These are phyloP conservation scores for Trypanosoma scelopori DNA, from an alignment of 208 protist species.

Conservation along the genomic window DNA sequence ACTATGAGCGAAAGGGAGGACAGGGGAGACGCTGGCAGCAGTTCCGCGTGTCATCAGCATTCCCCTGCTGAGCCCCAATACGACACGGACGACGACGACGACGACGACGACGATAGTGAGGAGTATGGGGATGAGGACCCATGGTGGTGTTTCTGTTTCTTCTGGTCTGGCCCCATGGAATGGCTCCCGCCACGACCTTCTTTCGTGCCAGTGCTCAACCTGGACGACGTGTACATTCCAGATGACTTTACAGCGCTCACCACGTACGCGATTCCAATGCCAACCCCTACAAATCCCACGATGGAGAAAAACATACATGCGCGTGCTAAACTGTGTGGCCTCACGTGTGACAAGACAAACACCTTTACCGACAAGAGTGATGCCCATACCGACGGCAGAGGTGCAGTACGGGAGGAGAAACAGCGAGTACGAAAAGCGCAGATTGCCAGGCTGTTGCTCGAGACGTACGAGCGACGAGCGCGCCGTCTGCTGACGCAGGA, in stretches of 20 bases:
- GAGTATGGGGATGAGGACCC: constrained; percentile 20
- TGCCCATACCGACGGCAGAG: constrained; percentile 18
- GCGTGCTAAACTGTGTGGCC: not conserved
- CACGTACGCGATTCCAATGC: constrained; percentile 23
- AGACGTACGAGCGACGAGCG: constrained; percentile 20
- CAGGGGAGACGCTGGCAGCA: not conserved
- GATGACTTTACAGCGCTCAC: not conserved
- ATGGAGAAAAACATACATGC: not conserved
- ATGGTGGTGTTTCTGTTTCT: constrained; percentile 20
- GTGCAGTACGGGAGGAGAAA: constrained; percentile 22
- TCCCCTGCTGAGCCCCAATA: no score
- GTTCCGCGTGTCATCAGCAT: not conserved
- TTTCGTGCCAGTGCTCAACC: constrained; percentile 21
- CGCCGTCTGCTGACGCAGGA: constrained; percentile 14
- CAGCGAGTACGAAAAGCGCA: constrained; percentile 6
- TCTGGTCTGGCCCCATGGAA: constrained; percentile 19
- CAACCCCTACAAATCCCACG: not conserved
- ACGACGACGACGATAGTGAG: constrained; percentile 18
- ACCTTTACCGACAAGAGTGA: constrained; percentile 30
- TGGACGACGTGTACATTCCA: constrained; percentile 4
- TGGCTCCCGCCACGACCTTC: not conserved
- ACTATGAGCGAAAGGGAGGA: no score
- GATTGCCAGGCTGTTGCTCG: constrained; percentile 22
- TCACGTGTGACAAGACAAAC: not conserved
- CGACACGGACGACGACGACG: not conserved